These are phyloP conservation scores for Lolium perenne DNA, from an alignment of 176 grass and related monocot species.

Conservation along the genomic window DNA sequence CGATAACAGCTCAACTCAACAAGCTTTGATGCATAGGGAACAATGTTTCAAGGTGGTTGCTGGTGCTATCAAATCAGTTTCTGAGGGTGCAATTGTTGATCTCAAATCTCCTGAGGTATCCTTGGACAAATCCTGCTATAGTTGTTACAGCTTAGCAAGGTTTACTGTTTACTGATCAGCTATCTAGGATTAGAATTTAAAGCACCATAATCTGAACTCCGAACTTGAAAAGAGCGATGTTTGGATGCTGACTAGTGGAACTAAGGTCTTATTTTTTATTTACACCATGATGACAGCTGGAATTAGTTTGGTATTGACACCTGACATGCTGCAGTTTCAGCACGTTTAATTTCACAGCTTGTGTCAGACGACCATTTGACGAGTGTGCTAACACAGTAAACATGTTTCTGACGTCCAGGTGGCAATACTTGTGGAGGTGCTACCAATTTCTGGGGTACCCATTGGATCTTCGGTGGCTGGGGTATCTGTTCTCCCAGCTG, in stretches of 20 bases:
- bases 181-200: neutral
- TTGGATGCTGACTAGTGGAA: constrained; percentile 44
- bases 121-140: constrained; percentile 26
- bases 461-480: constrained; percentile 66
- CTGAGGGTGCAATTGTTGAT: constrained; percentile 73
- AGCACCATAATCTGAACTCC: constrained; percentile 24
- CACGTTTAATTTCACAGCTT: constrained; percentile 32
- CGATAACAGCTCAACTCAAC: constrained; percentile 43
- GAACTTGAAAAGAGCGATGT: constrained; percentile 13
- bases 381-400: constrained; percentile 30
- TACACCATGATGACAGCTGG: constrained; percentile 44
- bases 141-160: constrained; percentile 18
- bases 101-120: constrained; percentile 91
- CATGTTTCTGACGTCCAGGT: constrained; percentile 54
- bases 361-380: constrained; percentile 28
- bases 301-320: constrained; percentile 39
- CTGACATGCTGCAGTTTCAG: constrained; percentile 45
- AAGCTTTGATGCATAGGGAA: constrained; percentile 73
- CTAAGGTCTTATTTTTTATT: constrained; percentile 40
- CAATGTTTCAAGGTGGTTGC: constrained; percentile 88
- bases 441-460: constrained; percentile 73
- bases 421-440: constrained; percentile 78
- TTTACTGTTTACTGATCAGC: neutral
- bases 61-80: constrained; percentile 68
- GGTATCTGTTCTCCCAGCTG: constrained; percentile 60